These are phyloP conservation scores for Rachicladosporium sp. DNA, from an alignment of 2,329 filamentous ascomycete genomes.

Conservation along the genomic window DNA sequence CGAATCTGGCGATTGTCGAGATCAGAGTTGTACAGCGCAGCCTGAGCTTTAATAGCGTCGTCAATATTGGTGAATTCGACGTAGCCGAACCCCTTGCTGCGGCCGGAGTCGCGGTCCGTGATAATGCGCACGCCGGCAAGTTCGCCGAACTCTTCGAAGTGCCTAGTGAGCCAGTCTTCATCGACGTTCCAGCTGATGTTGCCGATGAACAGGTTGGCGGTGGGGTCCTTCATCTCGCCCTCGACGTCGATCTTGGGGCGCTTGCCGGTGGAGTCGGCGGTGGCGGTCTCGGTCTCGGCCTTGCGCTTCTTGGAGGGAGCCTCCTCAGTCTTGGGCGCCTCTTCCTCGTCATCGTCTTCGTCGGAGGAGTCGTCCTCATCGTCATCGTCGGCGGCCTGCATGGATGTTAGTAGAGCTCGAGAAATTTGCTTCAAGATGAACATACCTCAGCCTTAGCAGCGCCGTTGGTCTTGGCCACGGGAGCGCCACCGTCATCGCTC, in stretches of 20 bases:
- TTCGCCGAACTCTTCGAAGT: constrained; percentile 70
- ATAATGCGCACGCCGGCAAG: constrained; percentile 66
- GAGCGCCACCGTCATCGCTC: constrained; percentile 1
- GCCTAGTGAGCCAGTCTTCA: constrained; percentile 65
- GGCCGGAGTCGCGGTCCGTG: constrained; percentile 66
- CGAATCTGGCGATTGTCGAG: constrained; percentile 65
- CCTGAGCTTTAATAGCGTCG: constrained; percentile 58
- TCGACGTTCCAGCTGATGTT: constrained; percentile 86
- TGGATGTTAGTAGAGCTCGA: not conserved
- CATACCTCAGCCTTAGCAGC: constrained; percentile 1
- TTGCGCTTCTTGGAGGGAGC: constrained; percentile 54
- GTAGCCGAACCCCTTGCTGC: constrained; percentile 85
- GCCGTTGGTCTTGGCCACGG: not conserved
- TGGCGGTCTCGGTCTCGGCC: constrained; percentile 35
- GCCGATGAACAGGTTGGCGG: constrained; percentile 71
- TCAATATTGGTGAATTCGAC: constrained; percentile 66
- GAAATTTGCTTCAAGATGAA: too few species aligned
- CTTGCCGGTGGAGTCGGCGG: constrained; percentile 44
- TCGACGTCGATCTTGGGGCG: constrained; percentile 46
- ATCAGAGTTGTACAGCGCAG: constrained; percentile 61
- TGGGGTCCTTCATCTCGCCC: constrained; percentile 28
- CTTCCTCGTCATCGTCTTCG: constrained; percentile 17
- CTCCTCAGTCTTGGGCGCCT: constrained; percentile 28
- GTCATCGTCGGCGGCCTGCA: constrained; percentile 3
- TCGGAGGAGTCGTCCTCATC: constrained; percentile 12